Evolutionary conservation across 2,329 filamentous ascomycete species (phyloP), one percentile per base, ranked within the genome.

Genomic region (Aureobasidium sp.): DNA sequence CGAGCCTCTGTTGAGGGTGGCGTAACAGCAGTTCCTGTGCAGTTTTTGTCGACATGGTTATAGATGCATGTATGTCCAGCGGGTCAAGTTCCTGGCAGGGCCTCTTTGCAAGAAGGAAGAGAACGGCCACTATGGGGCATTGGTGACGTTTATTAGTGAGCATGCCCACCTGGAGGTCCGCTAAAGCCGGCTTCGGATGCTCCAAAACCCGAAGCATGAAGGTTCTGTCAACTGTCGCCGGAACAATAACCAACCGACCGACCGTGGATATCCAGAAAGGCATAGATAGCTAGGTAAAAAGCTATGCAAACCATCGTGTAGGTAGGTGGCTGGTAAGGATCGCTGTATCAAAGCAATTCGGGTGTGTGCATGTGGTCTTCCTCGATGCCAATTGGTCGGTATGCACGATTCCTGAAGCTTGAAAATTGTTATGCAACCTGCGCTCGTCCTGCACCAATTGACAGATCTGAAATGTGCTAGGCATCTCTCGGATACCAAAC

Each of bases 1-100:
- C 70, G 22, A 90, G 75, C 42, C 86, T 80, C 73, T 91, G 88
- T 5, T 89, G 79, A 47, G 82, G 84, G 75, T 90, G 87, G 49
- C 70, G 72, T 55, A 70, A 68, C 60, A 73, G n/a, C 14, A 74
- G 65, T 64, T 68, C 61, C 36, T 64, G 64, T 17, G 70, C 66
- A 8, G 67, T 56, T 37, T 65, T 63, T 49, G 68, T 55, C 11
- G 67, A 62, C 67, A 68, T 68, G 58, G 34, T 64, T 25, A 27
- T 2, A 15, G 47, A 27, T 47, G 20, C 25, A 29, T 31, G 48
- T 61, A 52, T 36, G 8, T 57, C 5, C 37, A 34, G 20, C n/a
- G 42, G 15, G 37, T 55, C 37, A 55, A 42, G 37, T 57, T 45
- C 17, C 22, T n/a, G 31, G 39, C n/a, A 25, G 15, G 17, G 5